Base-by-base conservation (phyloP, 108 stramenopile genomes). In the Cyclostephanos invisitatus region DNA sequence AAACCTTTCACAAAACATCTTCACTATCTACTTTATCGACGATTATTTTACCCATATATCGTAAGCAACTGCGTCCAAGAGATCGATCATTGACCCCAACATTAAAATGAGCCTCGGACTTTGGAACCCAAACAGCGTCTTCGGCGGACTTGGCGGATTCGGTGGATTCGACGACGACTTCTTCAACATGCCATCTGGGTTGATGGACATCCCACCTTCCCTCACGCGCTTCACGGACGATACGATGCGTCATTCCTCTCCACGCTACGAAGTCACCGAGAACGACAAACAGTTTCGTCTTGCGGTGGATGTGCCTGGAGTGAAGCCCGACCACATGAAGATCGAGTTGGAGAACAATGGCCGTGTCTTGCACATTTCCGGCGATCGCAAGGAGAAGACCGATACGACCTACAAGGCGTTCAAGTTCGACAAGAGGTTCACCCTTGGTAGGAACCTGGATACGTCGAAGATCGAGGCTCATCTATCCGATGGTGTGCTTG, bases 261-360 rank as follows among this genome's bases (percentile, higher is more conserved):
- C 88, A 15, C 80, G 84, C 29, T 91, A 89, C 38, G 87, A 91
- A 51, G 64, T 87, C 29, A 71, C 72, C 24, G 84, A 87, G 67
- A 80, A 83, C 54, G 83, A 85, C 2, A 87, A 89, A n/a, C 80
- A 73, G 54, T 87, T 89, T 51, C 79, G 83, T 27, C 65, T 92
- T 10, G 61, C 88, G 12, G 58, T 92, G 10, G 91, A 92, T 64
- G 82, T 92, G 17, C 91, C 90, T 10, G 91, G 91, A 25, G 83
- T 92, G 29, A 77, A 83, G 54, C 46, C 73, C 5, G 74, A 83
- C 11, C 81, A 89, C 61, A 78, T 89, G 36, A 70, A 81, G 51
- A 70, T 92, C 25, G 77, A 75, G 27, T 62, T 89, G 17, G 86
- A 89, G 40, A 73, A 87, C 20, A 75, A 84, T 37, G 73, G 77